Percentiles rank a stretch among this genome's conserved stretches.
These are phyloP conservation scores for Sporisorium exsertum DNA, from an alignment of 1,284 basidiomycete species.

Conservation along the genomic window DNA sequence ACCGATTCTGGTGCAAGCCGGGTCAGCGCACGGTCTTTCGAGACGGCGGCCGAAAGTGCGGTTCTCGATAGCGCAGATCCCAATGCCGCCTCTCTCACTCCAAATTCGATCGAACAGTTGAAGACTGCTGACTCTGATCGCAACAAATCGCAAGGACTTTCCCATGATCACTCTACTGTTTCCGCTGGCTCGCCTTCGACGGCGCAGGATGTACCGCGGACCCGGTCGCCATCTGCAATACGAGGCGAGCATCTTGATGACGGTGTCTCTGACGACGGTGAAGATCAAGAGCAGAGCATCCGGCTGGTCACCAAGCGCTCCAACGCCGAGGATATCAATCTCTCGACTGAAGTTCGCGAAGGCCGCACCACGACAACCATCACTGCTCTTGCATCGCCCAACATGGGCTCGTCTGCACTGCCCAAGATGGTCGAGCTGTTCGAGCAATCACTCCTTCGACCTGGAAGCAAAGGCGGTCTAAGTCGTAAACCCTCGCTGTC, in stretches of 20 bases:
- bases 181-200: background rate
- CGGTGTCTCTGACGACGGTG: background rate
- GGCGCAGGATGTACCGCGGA: background rate
- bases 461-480: conserved; percentile 21
- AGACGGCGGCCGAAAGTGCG: conserved; percentile 53
- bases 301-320: conserved; percentile 44
- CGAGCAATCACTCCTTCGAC: conserved; percentile 19
- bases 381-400: conserved; percentile 24
- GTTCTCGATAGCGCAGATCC: conserved; percentile 30
- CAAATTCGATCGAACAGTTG: conserved; percentile 3
- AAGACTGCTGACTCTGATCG: background rate
- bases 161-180: conserved; percentile 2
- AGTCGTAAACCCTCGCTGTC: conserved; percentile 13
- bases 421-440: conserved; percentile 27
- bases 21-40: conserved; percentile 45
- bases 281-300: conserved; percentile 45
- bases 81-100: conserved; percentile 11
- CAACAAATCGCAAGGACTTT: background rate
- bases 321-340: conserved; percentile 16
- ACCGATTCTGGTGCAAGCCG: conserved; percentile 43
- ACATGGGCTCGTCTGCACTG: conserved; percentile 13
- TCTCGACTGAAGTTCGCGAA: background rate
- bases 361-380: conserved; percentile 16
- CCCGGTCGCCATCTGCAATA: background rate
- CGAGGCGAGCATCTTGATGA: background rate